Percentiles rank a stretch among this genome's conserved stretches.
phyloP scores from a whole-genome alignment of 768 basidiomycete species.

The Tulasnella calospora region DNA sequence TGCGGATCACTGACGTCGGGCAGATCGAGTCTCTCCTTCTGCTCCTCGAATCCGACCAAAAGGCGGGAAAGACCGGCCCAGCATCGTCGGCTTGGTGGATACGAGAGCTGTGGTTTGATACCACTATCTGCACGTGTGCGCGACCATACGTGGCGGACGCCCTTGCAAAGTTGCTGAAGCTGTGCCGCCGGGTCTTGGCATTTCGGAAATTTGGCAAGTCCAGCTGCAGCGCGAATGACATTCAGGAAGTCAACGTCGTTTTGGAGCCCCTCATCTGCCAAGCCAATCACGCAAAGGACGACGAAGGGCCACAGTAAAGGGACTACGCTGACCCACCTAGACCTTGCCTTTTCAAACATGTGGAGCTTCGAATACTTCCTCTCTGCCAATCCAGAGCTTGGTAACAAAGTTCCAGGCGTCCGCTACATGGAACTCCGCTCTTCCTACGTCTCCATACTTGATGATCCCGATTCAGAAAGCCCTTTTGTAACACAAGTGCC shows the following conservation, averaged over 20 bases:
- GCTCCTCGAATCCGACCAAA: not conserved
- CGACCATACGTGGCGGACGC: not conserved
- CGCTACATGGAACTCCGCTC: constrained; percentile 13
- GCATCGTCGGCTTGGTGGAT: not conserved
- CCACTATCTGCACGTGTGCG: not conserved
- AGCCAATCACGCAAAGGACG: not conserved
- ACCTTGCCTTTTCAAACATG: not conserved
- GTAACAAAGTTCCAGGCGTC: not conserved
- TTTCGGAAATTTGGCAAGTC: constrained; percentile 6
- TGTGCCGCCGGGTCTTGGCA: not conserved
- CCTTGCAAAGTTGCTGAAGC: not conserved
- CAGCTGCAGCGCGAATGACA: not conserved
- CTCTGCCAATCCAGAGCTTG: not conserved
- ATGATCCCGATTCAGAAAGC: not conserved
- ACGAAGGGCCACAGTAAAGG: not conserved
- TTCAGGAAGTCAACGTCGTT: not conserved
- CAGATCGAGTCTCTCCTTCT: not conserved
- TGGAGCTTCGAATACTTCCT: constrained; percentile 2
- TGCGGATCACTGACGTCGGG: not conserved
- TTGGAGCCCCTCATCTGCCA: not conserved
- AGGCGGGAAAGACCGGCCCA: not conserved
- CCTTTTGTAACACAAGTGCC: not conserved
- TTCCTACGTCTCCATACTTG: not conserved
- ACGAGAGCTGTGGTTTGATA: constrained; percentile 7
- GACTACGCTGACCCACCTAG: not conserved